Conservation (phyloP, 257 asterid genomes). For the Solanum corneliomulleri region DNA sequence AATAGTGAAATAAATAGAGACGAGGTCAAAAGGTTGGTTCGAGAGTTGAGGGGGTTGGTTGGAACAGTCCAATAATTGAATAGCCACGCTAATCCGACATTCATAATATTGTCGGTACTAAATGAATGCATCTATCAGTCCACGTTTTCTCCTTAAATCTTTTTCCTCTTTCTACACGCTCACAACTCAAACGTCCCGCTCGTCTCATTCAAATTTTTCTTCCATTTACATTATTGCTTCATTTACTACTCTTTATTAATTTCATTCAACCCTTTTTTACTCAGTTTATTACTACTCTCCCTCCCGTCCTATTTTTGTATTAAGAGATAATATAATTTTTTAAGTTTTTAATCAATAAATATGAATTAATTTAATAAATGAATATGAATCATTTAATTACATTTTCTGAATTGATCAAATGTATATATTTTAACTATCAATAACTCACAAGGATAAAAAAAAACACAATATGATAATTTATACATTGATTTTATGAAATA, state of each 20-base stretch:
- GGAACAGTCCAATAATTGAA: constrained; percentile 58
- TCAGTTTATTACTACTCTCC: too few species aligned
- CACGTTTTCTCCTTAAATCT: constrained; percentile 14
- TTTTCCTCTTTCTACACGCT: constrained; percentile 41
- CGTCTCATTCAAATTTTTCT: background rate
- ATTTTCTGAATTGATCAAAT: too few species aligned
- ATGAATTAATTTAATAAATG: too few species aligned
- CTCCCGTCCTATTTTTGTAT: too few species aligned
- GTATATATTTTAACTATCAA: too few species aligned
- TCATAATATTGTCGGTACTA: constrained; percentile 58
- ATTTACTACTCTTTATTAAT: background rate
- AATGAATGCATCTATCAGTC: constrained; percentile 14
- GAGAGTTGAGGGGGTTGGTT: background rate
- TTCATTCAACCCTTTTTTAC: background rate
- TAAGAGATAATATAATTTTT: too few species aligned
- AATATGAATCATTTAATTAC: too few species aligned
- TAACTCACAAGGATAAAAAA: too few species aligned
- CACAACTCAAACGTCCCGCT: constrained; percentile 8
- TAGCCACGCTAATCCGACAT: constrained; percentile 83
- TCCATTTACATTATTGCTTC: background rate
- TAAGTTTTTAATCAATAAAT: too few species aligned
- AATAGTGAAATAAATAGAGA: background rate
- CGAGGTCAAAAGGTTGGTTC: background rate
- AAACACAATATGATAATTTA: too few species aligned
- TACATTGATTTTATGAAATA: too few species aligned